Conservation (phyloP, 2,329 filamentous ascomycete species). For the Cercospora sp. region DNA sequence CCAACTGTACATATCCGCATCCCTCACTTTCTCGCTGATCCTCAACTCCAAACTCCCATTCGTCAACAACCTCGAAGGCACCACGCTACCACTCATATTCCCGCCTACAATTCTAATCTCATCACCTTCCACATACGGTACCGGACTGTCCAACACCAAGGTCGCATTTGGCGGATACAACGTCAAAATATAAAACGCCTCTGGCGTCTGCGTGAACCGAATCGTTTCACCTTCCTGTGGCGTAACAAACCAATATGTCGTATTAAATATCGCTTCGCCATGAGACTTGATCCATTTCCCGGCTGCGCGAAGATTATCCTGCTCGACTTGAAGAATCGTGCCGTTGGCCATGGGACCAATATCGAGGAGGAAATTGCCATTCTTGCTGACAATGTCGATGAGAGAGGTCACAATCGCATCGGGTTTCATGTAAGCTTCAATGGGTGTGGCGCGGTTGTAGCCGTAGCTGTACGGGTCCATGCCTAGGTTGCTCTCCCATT, state of each 20-base stretch:
- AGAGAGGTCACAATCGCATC: constrained; percentile 31
- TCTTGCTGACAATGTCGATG: constrained; percentile 38
- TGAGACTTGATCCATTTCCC: constrained; percentile 58
- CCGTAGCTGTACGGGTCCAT: constrained; percentile 64
- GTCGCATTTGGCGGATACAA: constrained; percentile 47
- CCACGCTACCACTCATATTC: constrained; percentile 33
- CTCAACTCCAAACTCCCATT: constrained; percentile 40
- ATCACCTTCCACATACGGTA: constrained; percentile 54
- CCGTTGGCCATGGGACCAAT: constrained; percentile 56
- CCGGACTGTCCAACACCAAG: constrained; percentile 46
- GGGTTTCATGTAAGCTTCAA: constrained; percentile 30
- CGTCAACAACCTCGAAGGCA: constrained; percentile 31
- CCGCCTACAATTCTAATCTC: constrained; percentile 49
- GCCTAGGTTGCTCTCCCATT: constrained; percentile 62
- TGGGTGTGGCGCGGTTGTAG: constrained; percentile 58
- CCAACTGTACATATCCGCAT: constrained; percentile 46
- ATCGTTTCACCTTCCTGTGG: constrained; percentile 49
- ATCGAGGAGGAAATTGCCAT: constrained; percentile 38
- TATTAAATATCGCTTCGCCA: constrained; percentile 59
- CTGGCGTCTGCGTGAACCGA: constrained; percentile 54
- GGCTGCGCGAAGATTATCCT: constrained; percentile 51
- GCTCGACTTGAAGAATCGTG: constrained; percentile 53
- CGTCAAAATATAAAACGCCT: constrained; percentile 56
- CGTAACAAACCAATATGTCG: constrained; percentile 56
- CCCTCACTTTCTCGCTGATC: constrained; percentile 38